Conservation (phyloP, 139 green algal genomes). For the Chlamydomonas sphaeroides region DNA sequence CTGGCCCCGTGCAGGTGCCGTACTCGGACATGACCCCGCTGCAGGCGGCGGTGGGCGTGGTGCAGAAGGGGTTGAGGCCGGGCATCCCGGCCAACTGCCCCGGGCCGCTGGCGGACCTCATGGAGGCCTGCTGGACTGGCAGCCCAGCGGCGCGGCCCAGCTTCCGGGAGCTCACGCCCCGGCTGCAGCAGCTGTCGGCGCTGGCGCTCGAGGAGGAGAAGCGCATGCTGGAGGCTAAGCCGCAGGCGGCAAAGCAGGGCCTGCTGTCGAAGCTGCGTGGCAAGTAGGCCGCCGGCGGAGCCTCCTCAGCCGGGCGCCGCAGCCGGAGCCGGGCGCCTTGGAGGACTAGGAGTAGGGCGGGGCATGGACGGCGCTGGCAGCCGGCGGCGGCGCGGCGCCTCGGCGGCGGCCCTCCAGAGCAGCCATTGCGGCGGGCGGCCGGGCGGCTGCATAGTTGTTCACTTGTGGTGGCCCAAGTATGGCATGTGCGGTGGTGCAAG, state of each 20-base stretch:
- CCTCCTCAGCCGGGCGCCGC: too few relatives aligned
- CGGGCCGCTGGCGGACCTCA: conserved; percentile 75
- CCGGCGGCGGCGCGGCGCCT: too few relatives aligned
- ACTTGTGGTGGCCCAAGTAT: too few relatives aligned
- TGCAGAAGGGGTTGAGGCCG: conserved; percentile 96
- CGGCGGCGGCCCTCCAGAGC: too few relatives aligned
- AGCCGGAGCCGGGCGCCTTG: too few relatives aligned
- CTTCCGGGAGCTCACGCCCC: conserved; percentile 71
- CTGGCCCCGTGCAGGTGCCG: conserved; percentile 71
- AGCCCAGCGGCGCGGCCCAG: conserved; percentile 50
- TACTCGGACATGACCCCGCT: conserved; percentile 95
- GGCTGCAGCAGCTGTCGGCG: conserved; percentile 46
- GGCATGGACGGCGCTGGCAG: too few relatives aligned
- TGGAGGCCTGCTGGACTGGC: conserved; percentile 84
- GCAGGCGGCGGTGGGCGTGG: conserved; percentile 91
- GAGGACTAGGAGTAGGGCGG: too few relatives aligned
- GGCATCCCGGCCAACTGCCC: conserved; percentile 77
- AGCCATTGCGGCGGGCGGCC: too few relatives aligned
- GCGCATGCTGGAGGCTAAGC: conserved; percentile 24
- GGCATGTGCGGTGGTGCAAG: too few relatives aligned
- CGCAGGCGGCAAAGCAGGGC: conserved; percentile 13
- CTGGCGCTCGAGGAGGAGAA: conserved; percentile 59
- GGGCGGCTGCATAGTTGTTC: too few relatives aligned
- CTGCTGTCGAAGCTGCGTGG: conserved; percentile 59
- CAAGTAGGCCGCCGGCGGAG: too few relatives aligned